Evolutionary conservation across 2,329 filamentous ascomycete species (phyloP).

Genomic region (Myriangium duriaei): DNA sequence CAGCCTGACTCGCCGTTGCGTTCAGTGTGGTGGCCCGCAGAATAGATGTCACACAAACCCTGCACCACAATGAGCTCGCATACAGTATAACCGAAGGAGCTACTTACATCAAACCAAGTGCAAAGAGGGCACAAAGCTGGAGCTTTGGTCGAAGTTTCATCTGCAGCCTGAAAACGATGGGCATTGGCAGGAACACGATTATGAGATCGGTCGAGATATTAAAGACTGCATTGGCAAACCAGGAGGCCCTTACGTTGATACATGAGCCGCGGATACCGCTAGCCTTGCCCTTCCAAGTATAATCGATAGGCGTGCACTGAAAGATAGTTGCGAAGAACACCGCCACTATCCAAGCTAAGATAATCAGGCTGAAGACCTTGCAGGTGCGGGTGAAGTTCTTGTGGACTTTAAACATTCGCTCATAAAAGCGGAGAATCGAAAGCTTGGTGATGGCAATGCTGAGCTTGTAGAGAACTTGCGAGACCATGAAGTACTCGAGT

Average conservation of each 20-base stretch:
- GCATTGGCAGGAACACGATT: slow-evolving; percentile 22
- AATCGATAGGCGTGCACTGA: slow-evolving; percentile 19
- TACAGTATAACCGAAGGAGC: no score
- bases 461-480: slow-evolving; percentile 17
- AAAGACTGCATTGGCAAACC: slow-evolving; percentile 21
- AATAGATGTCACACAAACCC: slow-evolving; percentile 16
- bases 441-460: slow-evolving; percentile 21
- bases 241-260: slow-evolving; percentile 18
- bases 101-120: slow-evolving; percentile 21
- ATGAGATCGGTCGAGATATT: slow-evolving; percentile 24
- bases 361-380: slow-evolving; percentile 17
- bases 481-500: slow-evolving; percentile 17
- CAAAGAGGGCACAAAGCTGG: slow-evolving; percentile 23
- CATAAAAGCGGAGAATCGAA: slow-evolving; percentile 24
- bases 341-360: slow-evolving; percentile 18
- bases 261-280: slow-evolving; percentile 13
- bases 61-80: no score
- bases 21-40: slow-evolving; percentile 18
- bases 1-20: slow-evolving; percentile 15
- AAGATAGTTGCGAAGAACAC: slow-evolving; percentile 21
- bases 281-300: slow-evolving; percentile 18
- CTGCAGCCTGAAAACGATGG: slow-evolving; percentile 20
- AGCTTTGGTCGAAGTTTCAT: slow-evolving; percentile 19
- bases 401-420: slow-evolving; percentile 21
- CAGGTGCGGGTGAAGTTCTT: slow-evolving; percentile 17